Conservation (phyloP, 2,329 filamentous ascomycete species). For the Aspergillus niger region DNA sequence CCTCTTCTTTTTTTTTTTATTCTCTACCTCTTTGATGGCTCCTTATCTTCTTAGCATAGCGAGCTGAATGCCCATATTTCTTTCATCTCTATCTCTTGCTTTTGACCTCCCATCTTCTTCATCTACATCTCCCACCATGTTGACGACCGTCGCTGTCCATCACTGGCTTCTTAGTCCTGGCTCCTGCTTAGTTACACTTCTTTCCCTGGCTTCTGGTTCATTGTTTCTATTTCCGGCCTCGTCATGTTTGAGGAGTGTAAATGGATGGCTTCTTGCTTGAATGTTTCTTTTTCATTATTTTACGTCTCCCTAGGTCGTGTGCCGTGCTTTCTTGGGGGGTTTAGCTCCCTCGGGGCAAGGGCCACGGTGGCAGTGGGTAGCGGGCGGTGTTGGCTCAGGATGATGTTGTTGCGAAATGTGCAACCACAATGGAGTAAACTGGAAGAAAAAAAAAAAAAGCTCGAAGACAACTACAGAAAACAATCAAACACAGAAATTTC, state of each 20-base stretch:
- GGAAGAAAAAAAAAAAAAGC: background rate
- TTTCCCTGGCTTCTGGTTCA: background rate
- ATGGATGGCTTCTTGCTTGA: constrained; percentile 4
- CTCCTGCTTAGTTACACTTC: background rate
- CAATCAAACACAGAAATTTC: background rate
- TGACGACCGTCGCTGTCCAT: constrained; percentile 8
- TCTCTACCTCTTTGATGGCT: constrained; percentile 24
- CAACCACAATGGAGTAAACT: no score
- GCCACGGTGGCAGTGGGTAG: background rate
- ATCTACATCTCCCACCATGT: background rate
- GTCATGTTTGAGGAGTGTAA: background rate
- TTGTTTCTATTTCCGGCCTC: background rate
- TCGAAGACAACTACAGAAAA: background rate
- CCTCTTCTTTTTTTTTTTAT: constrained; percentile 22
- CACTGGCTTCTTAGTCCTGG: background rate
- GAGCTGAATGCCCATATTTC: constrained; percentile 35
- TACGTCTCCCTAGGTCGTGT: background rate
- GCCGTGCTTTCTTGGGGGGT: background rate
- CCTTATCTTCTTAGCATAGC: constrained; percentile 38
- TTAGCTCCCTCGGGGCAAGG: background rate
- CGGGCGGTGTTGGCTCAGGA: background rate
- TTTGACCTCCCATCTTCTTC: background rate
- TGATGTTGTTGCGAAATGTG: background rate
- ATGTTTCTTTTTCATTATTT: background rate
- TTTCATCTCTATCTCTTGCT: constrained; percentile 18